Conservation (phyloP, 495 filamentous ascomycete genomes). For the Tricharina praecox region DNA sequence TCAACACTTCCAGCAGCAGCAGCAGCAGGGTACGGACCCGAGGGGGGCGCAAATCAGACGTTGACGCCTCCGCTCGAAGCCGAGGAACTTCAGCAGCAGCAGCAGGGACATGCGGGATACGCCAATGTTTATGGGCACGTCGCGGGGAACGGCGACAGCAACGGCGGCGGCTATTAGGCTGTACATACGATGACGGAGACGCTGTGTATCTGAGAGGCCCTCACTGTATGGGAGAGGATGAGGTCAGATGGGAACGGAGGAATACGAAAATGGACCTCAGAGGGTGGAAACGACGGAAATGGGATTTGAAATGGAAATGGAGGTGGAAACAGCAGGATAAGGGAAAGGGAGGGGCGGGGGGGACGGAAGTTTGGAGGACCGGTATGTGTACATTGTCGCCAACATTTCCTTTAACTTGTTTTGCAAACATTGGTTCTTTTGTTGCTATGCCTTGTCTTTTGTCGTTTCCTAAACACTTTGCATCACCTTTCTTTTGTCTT, state of each 20-base stretch:
- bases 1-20: constrained; percentile 13
- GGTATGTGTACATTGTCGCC: too few species aligned
- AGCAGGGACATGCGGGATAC: constrained; percentile 16
- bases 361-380: too few species aligned
- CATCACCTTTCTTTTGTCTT: too few species aligned
- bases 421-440: too few species aligned
- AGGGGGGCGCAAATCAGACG: constrained; percentile 27
- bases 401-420: too few species aligned
- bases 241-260: neutral
- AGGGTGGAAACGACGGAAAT: neutral
- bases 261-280: neutral
- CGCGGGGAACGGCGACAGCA: constrained; percentile 25
- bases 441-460: too few species aligned
- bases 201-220: too few species aligned
- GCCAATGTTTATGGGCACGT: constrained; percentile 23
- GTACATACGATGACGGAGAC: neutral
- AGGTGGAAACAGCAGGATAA: neutral
- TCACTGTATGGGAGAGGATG: neutral
- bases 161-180: constrained; percentile 18
- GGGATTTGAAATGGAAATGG: neutral
- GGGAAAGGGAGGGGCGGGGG: too few species aligned
- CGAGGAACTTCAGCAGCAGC: constrained; percentile 22
- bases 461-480: too few species aligned
- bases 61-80: constrained; percentile 27
- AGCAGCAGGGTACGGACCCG: constrained; percentile 24